Conservation (phyloP, 192 early-diverging fungal species). For the Backusella westeae region DNA sequence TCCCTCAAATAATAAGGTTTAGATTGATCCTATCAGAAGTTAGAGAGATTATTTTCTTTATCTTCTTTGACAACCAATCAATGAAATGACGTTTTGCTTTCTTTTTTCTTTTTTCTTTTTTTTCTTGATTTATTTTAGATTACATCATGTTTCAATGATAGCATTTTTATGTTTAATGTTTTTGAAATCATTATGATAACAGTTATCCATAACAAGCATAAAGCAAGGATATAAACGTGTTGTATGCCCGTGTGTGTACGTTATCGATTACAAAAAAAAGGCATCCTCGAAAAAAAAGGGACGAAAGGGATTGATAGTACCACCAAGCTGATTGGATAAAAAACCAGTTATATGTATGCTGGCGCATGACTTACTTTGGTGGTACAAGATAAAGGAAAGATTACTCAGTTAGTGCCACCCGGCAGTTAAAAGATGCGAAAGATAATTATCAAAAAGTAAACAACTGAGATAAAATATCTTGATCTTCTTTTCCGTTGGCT, state of each 20-base stretch:
- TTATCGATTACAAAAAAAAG: neutral
- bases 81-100: neutral
- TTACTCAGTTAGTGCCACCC: neutral
- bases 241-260: neutral
- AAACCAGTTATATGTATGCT: neutral
- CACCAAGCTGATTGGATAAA: neutral
- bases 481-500: neutral
- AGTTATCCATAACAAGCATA: neutral
- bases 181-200: neutral
- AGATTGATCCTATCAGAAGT: neutral
- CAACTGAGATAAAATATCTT: neutral
- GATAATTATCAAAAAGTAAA: slow-evolving; percentile 7
- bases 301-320: neutral
- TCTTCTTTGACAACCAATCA: slow-evolving; percentile 1
- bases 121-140: neutral
- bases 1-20: slow-evolving; percentile 3
- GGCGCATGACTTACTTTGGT: neutral
- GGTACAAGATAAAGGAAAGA: neutral
- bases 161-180: neutral
- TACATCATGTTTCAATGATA: neutral
- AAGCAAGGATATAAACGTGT: neutral
- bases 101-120: neutral
- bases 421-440: neutral
- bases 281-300: neutral
- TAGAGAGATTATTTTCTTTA: neutral